Evolutionary conservation across 2,329 filamentous ascomycete genomes (phyloP), one percentile per base, ranked within the genome.

Genomic region (Sclerotinia sclerotiorum): DNA sequence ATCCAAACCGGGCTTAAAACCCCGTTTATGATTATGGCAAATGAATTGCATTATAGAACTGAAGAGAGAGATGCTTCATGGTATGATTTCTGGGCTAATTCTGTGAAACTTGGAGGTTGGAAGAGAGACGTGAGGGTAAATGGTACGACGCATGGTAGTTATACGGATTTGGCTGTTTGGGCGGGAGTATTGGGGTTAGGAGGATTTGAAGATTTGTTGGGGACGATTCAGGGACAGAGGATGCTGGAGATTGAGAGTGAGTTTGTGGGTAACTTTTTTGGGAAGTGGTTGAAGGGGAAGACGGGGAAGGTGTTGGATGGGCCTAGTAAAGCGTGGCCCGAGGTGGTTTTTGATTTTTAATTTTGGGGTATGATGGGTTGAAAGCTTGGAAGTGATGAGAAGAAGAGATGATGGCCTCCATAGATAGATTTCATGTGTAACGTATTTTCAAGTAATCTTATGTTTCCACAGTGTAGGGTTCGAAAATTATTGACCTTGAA

Each of bases 1-100:
- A 62, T 75, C 5, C 32, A 73, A 4, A 65, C 67, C 1, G 78
- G 77, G 3, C 71, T 78, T 13, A 39, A 65, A 1, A 69, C 72
- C 29, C 78, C 78, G 0, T 78, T 80, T 61, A 52, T 80, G 49
- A 63, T 77, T 2, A 73, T 79, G 48, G 78, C 75, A 4, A 72
- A 76, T 27, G 72, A 72, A 2, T 65, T 67, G 0, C 69, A 73
- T n/a, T 73, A 72, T 4, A 73, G 77, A 44, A 78, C 77, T n/a
- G 46, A 51, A 27, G 60, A 52, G 1, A 64, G 60, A 5, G 72
- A 72, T 51, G n/a, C 62, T 0, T 72, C 71, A 4, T 80, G 77
- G 78, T 69, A 27, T 6, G 55, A 70, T 10, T 75, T 78, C 39
- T 77, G 74, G 72, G 70, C 71, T 0, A 67, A 71, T 3, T 60